Evolutionary conservation across 331 rosid species (phyloP).

Genomic region (Quercus tomentella): DNA sequence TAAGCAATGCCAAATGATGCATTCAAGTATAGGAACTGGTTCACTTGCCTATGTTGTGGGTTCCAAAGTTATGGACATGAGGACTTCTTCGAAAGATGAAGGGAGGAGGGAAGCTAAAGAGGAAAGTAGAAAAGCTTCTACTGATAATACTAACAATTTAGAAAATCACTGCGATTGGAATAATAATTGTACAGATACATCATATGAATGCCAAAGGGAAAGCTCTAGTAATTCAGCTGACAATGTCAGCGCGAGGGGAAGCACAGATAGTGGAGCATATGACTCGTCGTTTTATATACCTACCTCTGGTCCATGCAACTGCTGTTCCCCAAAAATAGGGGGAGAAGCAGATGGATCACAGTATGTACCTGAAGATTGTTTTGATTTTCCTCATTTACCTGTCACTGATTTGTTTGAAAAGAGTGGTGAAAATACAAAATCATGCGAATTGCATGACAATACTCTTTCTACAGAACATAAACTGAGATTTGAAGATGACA

Average conservation of each 20-base stretch:
- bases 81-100: conserved; percentile 64
- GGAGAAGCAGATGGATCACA: conserved; percentile 54
- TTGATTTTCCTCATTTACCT: conserved; percentile 66
- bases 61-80: conserved; percentile 90
- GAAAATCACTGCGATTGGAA: conserved; percentile 40
- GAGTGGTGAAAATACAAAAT: conserved; percentile 35
- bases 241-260: conserved; percentile 50
- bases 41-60: conserved; percentile 90
- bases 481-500: conserved; percentile 47
- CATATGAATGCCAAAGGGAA: conserved; percentile 42
- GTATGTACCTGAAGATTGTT: conserved; percentile 37
- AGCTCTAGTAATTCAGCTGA: conserved; percentile 54
- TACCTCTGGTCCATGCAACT: conserved; percentile 37
- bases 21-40: conserved; percentile 94
- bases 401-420: conserved; percentile 60
- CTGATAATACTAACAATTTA: conserved; percentile 36
- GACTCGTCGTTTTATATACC: conserved; percentile 31
- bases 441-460: conserved; percentile 28
- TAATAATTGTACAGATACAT: conserved; percentile 41
- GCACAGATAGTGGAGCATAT: conserved; percentile 43
- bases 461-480: conserved; percentile 29
- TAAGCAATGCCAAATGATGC: conserved; percentile 81
- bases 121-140: conserved; percentile 50
- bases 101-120: conserved; percentile 29
- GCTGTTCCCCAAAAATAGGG: conserved; percentile 38